Base-by-base conservation (phyloP, 2,329 filamentous ascomycete genomes). In the Aspergillus sp. region DNA sequence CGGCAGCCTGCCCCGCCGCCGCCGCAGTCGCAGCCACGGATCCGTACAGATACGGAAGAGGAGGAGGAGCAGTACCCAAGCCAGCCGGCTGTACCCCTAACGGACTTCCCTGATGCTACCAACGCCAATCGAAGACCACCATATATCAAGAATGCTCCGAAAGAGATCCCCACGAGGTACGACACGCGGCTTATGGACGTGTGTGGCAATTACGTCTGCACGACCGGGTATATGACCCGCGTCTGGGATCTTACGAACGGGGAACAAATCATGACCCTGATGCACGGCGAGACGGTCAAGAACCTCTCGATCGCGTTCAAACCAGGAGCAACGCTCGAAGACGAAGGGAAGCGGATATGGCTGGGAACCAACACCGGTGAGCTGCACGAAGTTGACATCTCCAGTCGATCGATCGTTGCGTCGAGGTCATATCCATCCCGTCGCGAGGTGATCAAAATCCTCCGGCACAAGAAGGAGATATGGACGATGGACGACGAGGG, bases 401-500 rank as follows among this genome's bases (percentile, higher is more conserved):
- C 75, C 2, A 83, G 82, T 0, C 83, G 90, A 60, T 80, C 77
- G 33, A 75, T 95, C 41, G 74, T 87, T 9, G 74, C 78, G 29
- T 85, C 78, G 12, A 87, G 85, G 57, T 70, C 78, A 43, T 86
- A 86, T 2, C 93, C 97, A 58, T 81, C 82, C 5, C 81, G 87
- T 38, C 78, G 82, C 51, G 87, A 94, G 56, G 79, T 98, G 43
- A 79, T 87, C 52, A 88, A 83, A 57, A 94, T 98, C 38, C 85
- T 88, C 61, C 82, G 93, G 35, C 85, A 94, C 64, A 84, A 81
- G 52, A 88, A 88, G 55, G 87, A 96, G 59, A 80, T 98, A 64
- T 98, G 93, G 93, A 90, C 90, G 0, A 67, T 98, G 42, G 93
- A 97, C 62, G 90, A 96, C 53, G 82, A 85, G 41, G 93, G 93